Conservation (phyloP, 495 filamentous ascomycete species). For the Aspergillus mulundensis region DNA sequence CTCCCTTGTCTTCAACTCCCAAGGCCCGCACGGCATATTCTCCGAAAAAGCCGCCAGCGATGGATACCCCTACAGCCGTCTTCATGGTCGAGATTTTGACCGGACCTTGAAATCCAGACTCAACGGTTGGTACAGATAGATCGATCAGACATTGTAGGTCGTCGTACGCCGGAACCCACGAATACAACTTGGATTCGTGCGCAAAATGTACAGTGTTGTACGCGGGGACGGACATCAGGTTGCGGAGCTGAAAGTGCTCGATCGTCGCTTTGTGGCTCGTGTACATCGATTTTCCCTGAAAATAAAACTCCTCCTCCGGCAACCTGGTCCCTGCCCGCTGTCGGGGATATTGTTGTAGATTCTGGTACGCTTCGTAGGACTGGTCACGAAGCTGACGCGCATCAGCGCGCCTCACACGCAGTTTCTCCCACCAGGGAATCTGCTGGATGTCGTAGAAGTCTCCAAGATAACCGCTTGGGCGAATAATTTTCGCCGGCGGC, state of each 20-base stretch:
- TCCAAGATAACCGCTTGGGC: constrained; percentile 44
- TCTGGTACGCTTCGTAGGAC: constrained; percentile 44
- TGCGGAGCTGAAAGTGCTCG: constrained; percentile 86
- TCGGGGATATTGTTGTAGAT: constrained; percentile 33
- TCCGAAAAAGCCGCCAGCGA: constrained; percentile 77
- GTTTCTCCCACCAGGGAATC: constrained; percentile 62
- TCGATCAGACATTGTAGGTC: constrained; percentile 56
- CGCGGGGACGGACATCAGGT: constrained; percentile 69
- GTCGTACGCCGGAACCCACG: constrained; percentile 39
- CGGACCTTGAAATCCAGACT: constrained; percentile 34
- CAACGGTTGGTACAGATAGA: constrained; percentile 46
- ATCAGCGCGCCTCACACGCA: constrained; percentile 57
- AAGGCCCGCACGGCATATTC: constrained; percentile 69
- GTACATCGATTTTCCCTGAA: constrained; percentile 68
- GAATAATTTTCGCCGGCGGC: constrained; percentile 39
- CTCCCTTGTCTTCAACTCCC: constrained; percentile 37
- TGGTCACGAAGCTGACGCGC: constrained; percentile 56
- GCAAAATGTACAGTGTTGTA: constrained; percentile 78
- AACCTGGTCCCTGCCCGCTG: constrained; percentile 24
- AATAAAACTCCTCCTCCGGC: constrained; percentile 44
- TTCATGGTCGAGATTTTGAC: constrained; percentile 69
- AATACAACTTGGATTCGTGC: constrained; percentile 50
- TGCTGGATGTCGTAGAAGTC: constrained; percentile 72
- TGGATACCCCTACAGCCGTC: constrained; percentile 60
- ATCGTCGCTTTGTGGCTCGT: constrained; percentile 59